These are phyloP conservation scores for Sugiyamaella japonica DNA, from an alignment of 1,139 yeast genomes.

Conservation along the genomic window DNA sequence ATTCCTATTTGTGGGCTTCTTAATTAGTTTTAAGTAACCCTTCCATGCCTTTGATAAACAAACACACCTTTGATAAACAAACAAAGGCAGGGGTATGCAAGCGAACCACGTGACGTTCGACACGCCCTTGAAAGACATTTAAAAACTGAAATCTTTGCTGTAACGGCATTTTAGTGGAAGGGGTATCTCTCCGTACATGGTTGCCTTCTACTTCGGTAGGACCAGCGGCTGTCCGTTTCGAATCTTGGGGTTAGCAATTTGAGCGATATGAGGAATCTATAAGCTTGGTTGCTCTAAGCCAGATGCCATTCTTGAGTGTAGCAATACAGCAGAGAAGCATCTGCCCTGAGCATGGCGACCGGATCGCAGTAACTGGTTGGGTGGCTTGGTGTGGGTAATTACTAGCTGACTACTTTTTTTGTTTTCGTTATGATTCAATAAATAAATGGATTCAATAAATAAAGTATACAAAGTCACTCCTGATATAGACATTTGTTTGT, in stretches of 20 bases:
- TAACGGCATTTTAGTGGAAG: conserved; percentile 37
- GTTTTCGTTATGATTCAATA: too few relatives aligned
- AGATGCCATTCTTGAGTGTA: conserved; percentile 39
- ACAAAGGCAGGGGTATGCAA: too few relatives aligned
- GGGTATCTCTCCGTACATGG: conserved; percentile 25
- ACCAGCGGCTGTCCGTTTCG: conserved; percentile 39
- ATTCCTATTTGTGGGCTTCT: too few relatives aligned
- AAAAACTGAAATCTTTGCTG: conserved; percentile 27
- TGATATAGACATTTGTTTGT: conserved; percentile 28
- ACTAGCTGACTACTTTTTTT: conserved; percentile 31
- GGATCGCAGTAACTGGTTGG: conserved; percentile 36
- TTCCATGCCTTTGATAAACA: too few relatives aligned
- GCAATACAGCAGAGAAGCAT: conserved; percentile 41
- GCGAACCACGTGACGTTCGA: too few relatives aligned
- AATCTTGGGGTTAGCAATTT: conserved; percentile 38
- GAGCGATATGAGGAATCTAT: conserved; percentile 38
- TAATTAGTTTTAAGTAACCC: too few relatives aligned
- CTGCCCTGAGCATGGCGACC: conserved; percentile 41
- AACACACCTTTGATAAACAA: too few relatives aligned
- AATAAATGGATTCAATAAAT: conserved; percentile 4
- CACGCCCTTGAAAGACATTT: neutral
- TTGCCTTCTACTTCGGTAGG: conserved; percentile 24
- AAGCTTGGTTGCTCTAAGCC: conserved; percentile 35
- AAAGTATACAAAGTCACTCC: conserved; percentile 9
- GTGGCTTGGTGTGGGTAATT: conserved; percentile 19